phyloP scores from a whole-genome alignment of 805 yeast genomes.

The Komagataella populi region DNA sequence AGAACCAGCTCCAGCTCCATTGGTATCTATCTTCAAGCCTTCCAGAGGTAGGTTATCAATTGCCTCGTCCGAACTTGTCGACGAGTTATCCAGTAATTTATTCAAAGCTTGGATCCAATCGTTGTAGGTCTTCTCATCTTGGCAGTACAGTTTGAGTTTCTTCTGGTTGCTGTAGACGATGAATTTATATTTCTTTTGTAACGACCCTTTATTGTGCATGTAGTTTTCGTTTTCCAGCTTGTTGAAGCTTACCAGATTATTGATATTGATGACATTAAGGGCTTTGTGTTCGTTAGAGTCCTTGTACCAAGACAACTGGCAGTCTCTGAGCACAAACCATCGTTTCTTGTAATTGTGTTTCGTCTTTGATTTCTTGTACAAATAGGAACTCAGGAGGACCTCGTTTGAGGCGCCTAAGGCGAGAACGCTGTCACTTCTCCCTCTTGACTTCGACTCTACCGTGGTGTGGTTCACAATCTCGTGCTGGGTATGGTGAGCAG shows the following conservation, averaged over 20 bases:
- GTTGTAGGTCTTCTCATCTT: slow-evolving; percentile 4
- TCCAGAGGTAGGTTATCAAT: background rate
- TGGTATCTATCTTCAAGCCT: background rate
- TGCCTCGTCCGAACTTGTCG: background rate
- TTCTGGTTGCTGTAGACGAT: slow-evolving; percentile 4
- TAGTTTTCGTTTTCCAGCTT: slow-evolving; percentile 2
- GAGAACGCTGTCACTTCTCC: background rate
- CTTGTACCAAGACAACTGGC: slow-evolving; percentile 25
- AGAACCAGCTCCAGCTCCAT: background rate
- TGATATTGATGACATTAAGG: slow-evolving; percentile 16
- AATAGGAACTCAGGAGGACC: slow-evolving; percentile 14
- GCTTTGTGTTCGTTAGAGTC: slow-evolving; percentile 25
- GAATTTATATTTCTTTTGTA: slow-evolving; percentile 1
- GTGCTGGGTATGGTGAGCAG: background rate
- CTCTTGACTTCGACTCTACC: slow-evolving; percentile 1
- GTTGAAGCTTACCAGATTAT: slow-evolving; percentile 10
- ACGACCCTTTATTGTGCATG: background rate
- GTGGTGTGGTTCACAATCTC: background rate
- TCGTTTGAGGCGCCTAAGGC: slow-evolving; percentile 6
- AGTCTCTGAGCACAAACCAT: slow-evolving; percentile 25
- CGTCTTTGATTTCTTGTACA: slow-evolving; percentile 18
- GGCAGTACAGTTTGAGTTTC: slow-evolving; percentile 7
- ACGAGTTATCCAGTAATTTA: slow-evolving; percentile 1
- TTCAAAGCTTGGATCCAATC: slow-evolving; percentile 4
- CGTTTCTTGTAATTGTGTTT: slow-evolving; percentile 23